phyloP scores from a whole-genome alignment of 441 rosid genomes.

The Macaranga tanarius region DNA sequence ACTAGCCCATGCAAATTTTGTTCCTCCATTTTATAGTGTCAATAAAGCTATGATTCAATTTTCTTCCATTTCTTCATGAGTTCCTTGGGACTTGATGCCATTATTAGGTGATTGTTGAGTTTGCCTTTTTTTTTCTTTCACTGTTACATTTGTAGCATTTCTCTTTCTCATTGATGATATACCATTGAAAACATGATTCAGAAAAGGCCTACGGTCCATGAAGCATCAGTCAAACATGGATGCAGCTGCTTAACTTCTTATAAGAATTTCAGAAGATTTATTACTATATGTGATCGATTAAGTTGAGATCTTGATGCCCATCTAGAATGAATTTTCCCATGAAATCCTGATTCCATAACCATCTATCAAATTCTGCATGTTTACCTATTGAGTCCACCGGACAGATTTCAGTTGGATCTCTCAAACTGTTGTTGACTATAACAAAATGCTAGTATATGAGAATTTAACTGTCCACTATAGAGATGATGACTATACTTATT shows the following conservation, averaged over 20 bases:
- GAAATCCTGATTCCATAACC: too few species aligned
- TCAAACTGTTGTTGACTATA: too few species aligned
- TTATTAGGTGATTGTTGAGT: not conserved
- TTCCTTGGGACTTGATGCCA: not conserved
- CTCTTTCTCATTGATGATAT: too few species aligned
- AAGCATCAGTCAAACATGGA: not conserved
- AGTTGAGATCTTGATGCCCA: not conserved
- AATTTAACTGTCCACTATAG: not conserved
- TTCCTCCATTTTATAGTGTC: not conserved
- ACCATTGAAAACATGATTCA: too few species aligned
- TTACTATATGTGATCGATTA: too few species aligned
- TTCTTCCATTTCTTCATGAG: not conserved
- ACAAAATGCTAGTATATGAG: too few species aligned
- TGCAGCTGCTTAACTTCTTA: not conserved
- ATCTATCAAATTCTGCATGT: not conserved
- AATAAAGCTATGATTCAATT: constrained; percentile 19
- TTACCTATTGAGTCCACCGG: not conserved
- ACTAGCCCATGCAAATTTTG: constrained; percentile 27
- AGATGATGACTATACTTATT: not conserved
- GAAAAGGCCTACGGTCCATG: not conserved
- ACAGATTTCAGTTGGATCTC: too few species aligned
- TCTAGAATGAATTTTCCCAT: too few species aligned
- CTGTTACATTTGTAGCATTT: too few species aligned
- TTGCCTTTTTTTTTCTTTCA: not conserved
- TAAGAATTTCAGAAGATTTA: not conserved